Evolutionary conservation across 352 stramenopile species (phyloP).

Genomic region (Globisporangium emineosum): DNA sequence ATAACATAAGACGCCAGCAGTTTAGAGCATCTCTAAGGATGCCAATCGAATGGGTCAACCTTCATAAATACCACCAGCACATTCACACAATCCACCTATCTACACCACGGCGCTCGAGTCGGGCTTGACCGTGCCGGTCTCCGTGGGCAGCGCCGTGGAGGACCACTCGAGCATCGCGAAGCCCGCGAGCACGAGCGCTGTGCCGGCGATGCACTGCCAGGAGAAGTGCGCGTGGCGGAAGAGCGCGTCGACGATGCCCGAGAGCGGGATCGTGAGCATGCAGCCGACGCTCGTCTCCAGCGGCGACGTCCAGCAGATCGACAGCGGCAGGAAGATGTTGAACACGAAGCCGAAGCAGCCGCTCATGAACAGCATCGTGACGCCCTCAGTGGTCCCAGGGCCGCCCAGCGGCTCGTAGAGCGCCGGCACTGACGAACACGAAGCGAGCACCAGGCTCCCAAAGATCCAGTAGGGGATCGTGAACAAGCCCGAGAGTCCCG

Average conservation of each 20-base stretch:
- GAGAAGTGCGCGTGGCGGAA: not conserved
- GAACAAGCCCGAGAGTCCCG: not conserved
- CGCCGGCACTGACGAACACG: not conserved
- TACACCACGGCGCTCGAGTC: not conserved
- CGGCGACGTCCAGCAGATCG: not conserved
- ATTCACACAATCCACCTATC: not conserved
- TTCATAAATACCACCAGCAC: not conserved
- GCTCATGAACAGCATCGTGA: not conserved
- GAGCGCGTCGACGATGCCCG: not conserved
- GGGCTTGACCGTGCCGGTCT: not conserved
- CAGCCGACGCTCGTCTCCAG: not conserved
- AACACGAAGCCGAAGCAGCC: not conserved
- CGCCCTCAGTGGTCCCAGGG: not conserved
- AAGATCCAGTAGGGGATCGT: not conserved
- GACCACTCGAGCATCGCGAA: not conserved
- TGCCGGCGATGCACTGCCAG: not conserved
- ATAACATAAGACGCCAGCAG: too few species aligned
- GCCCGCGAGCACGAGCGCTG: not conserved
- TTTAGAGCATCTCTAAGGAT: not conserved
- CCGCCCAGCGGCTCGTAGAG: not conserved
- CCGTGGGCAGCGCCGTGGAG: not conserved
- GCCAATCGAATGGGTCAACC: not conserved
- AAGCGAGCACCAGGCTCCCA: not conserved
- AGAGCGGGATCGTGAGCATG: not conserved
- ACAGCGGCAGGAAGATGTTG: not conserved